phyloP scores from a whole-genome alignment of 306 rosid species.

The Lathyrus aphaca region DNA sequence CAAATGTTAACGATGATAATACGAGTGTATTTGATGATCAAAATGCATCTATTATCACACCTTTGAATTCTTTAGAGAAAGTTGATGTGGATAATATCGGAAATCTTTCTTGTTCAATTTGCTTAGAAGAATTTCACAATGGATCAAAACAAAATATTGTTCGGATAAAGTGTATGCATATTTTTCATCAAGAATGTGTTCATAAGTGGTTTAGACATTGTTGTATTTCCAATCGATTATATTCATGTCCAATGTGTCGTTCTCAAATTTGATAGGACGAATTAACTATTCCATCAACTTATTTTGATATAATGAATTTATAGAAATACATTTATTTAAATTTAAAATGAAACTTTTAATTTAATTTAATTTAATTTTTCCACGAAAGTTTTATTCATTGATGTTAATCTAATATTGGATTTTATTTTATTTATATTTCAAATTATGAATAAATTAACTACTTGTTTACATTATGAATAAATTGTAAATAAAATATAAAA shows the following conservation, averaged over 20 bases:
- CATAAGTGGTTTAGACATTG: background rate
- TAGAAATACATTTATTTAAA: too few species aligned
- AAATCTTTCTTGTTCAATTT: background rate
- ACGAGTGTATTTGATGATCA: background rate
- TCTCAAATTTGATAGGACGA: background rate
- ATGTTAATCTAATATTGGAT: too few species aligned
- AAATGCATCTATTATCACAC: background rate
- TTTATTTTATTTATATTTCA: too few species aligned
- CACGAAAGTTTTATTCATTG: too few species aligned
- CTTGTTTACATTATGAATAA: too few species aligned
- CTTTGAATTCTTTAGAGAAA: background rate
- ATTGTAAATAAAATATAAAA: too few species aligned
- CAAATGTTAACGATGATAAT: background rate
- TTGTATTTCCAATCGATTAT: background rate
- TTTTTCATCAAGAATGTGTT: slow-evolving; percentile 5
- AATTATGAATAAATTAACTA: too few species aligned
- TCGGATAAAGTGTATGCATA: background rate
- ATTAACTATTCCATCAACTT: too few species aligned
- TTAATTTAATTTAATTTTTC: too few species aligned
- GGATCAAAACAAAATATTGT: background rate
- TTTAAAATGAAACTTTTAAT: too few species aligned
- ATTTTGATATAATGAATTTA: too few species aligned
- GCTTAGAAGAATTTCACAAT: slow-evolving; percentile 15
- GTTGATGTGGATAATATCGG: background rate
- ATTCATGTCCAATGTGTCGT: background rate